Conservation (phyloP, 208 protist species). For the Crithidia expoeki region DNA sequence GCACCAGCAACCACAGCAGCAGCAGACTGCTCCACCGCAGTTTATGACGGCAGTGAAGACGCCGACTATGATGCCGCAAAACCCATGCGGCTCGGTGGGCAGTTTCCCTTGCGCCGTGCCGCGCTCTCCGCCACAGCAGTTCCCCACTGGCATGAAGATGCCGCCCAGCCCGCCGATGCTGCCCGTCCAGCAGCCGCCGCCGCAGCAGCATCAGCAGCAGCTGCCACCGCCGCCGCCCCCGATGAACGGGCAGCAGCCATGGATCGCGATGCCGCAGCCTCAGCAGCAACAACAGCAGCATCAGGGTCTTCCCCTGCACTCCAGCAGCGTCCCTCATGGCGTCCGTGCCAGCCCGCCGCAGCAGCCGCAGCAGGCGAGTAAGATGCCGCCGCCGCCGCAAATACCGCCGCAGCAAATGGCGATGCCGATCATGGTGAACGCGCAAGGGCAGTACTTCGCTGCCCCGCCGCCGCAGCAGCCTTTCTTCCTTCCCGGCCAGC, state of each 20-base stretch:
- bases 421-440: slow-evolving; percentile 36
- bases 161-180: slow-evolving; percentile 16
- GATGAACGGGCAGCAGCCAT: slow-evolving; percentile 7
- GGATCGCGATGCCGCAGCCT: slow-evolving; percentile 13
- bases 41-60: slow-evolving; percentile 22
- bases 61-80: slow-evolving; percentile 14
- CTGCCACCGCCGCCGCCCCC: slow-evolving; percentile 4
- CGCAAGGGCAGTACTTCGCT: slow-evolving; percentile 38
- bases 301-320: slow-evolving; percentile 30
- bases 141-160: slow-evolving; percentile 19
- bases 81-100: slow-evolving; percentile 1
- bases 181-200: slow-evolving; percentile 13
- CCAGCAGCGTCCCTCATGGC: slow-evolving; percentile 19
- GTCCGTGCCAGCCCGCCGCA: slow-evolving; percentile 23
- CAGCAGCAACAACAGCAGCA: slow-evolving; percentile 42
- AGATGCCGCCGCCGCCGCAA: slow-evolving; percentile 20
- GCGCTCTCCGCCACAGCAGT: slow-evolving; percentile 27
- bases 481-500: slow-evolving; percentile 23
- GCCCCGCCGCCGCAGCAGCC: slow-evolving; percentile 33
- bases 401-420: slow-evolving; percentile 14
- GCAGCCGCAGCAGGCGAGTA: slow-evolving; percentile 27
- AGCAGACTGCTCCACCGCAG: slow-evolving; percentile 15
- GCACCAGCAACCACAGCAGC: slow-evolving; percentile 6
- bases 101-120: slow-evolving; percentile 10
- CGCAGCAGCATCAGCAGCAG: slow-evolving; percentile 2